These are phyloP conservation scores for Diplotaxis tenuifolia DNA, from an alignment of 345 rosid species.

Conservation along the genomic window DNA sequence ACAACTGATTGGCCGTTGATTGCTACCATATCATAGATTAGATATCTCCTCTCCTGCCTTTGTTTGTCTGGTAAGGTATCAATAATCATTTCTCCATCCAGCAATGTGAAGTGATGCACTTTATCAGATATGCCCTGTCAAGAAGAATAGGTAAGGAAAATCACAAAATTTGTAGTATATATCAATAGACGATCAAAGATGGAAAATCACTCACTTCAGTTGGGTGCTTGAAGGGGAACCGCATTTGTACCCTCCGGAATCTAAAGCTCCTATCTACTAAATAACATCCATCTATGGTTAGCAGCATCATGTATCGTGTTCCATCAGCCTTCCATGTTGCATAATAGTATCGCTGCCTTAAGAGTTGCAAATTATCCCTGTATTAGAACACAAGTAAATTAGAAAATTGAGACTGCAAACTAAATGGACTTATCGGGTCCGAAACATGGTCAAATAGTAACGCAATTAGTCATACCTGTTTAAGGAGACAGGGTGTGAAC, in stretches of 20 bases:
- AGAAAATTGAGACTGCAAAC: neutral
- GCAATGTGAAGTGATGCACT: slow-evolving; percentile 83
- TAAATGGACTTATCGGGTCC: neutral
- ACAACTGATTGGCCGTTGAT: slow-evolving; percentile 60
- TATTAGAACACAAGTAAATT: slow-evolving; percentile 20
- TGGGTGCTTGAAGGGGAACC: slow-evolving; percentile 74
- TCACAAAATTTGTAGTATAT: neutral
- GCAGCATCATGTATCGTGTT: slow-evolving; percentile 96
- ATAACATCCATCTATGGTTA: slow-evolving; percentile 86
- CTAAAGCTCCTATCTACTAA: slow-evolving; percentile 84
- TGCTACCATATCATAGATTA: slow-evolving; percentile 95
- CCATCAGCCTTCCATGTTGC: slow-evolving; percentile 99
- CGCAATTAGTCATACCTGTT: slow-evolving; percentile 48
- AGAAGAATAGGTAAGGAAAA: neutral
- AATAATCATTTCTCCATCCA: slow-evolving; percentile 98
- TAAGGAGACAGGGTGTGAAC: slow-evolving; percentile 87
- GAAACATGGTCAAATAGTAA: neutral
- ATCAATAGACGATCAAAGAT: slow-evolving; percentile 7
- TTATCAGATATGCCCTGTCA: slow-evolving; percentile 68
- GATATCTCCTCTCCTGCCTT: slow-evolving; percentile 96
- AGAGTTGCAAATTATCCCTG: slow-evolving; percentile 88
- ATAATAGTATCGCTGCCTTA: slow-evolving; percentile 91
- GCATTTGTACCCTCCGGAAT: slow-evolving; percentile 93
- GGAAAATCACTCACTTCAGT: slow-evolving; percentile 57
- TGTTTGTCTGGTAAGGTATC: slow-evolving; percentile 87